Conservation (phyloP, 2,329 filamentous ascomycete genomes). For the Zasmidium cellare region DNA sequence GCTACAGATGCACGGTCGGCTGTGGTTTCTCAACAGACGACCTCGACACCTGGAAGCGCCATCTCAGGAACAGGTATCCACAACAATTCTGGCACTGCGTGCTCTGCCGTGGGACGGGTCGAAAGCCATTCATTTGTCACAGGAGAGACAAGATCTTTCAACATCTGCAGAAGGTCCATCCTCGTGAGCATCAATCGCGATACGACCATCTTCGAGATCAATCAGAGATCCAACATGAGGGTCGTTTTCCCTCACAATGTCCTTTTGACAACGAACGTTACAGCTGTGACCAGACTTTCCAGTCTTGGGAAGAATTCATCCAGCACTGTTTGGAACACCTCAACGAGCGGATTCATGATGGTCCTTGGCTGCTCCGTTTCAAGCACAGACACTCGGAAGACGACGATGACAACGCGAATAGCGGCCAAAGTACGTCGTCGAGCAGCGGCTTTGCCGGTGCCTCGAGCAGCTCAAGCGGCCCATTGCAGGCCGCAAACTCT, state of each 20-base stretch:
- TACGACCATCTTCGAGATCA: not conserved
- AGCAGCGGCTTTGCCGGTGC: not conserved
- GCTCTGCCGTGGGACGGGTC: not conserved
- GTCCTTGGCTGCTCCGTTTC: not conserved
- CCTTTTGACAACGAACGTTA: not conserved
- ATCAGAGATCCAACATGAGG: not conserved
- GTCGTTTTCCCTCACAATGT: not conserved
- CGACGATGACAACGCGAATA: not conserved
- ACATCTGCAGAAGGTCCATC: slow-evolving; percentile 1
- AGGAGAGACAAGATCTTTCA: not conserved
- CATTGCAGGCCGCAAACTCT: not conserved
- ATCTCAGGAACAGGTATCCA: slow-evolving; percentile 4
- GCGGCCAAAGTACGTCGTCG: not conserved
- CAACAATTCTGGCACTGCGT: slow-evolving; percentile 9
- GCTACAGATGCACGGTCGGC: not conserved
- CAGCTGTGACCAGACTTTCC: not conserved
- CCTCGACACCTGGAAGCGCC: not conserved
- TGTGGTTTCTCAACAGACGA: slow-evolving; percentile 4
- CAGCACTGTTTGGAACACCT: slow-evolving; percentile 1
- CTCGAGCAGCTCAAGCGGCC: not conserved
- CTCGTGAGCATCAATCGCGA: not conserved
- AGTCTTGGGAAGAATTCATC: not conserved
- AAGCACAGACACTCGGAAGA: not conserved
- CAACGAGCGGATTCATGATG: not conserved
- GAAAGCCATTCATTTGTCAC: slow-evolving; percentile 5